Evolutionary conservation across 2,329 filamentous ascomycete species (phyloP).

Genomic region (Lachnellula cervina): DNA sequence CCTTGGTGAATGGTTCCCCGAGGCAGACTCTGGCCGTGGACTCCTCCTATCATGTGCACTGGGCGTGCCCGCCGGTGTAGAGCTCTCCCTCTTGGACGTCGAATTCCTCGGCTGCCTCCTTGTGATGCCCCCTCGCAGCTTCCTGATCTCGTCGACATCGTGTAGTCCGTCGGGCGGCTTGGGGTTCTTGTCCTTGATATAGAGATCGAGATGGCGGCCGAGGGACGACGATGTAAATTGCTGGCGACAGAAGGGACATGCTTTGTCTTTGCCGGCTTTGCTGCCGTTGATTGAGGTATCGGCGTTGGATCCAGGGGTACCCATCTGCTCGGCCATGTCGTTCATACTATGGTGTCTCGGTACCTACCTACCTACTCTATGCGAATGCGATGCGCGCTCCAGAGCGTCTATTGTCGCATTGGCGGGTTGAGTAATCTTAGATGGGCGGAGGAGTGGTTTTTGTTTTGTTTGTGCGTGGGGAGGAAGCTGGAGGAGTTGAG

Average conservation of each 20-base stretch:
- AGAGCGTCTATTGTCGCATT: constrained; percentile 23
- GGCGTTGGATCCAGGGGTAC: constrained; percentile 31
- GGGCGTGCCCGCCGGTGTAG: constrained; percentile 53
- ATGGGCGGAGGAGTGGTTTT: neutral
- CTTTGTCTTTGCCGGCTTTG: constrained; percentile 65
- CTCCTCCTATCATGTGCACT: constrained; percentile 34
- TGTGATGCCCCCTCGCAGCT: constrained; percentile 79
- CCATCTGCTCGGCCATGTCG: constrained; percentile 32
- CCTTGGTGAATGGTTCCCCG: constrained; percentile 30
- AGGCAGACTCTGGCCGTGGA: constrained; percentile 30
- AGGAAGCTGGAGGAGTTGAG: neutral
- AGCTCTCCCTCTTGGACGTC: constrained; percentile 46
- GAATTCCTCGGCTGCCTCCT: constrained; percentile 73
- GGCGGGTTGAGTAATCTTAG: neutral
- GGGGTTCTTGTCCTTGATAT: constrained; percentile 90
- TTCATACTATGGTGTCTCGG: neutral
- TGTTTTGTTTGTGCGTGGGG: neutral
- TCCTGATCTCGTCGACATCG: constrained; percentile 82
- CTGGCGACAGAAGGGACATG: constrained; percentile 82
- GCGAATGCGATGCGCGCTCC: constrained; percentile 4
- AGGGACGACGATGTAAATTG: constrained; percentile 91
- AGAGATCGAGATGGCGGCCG: constrained; percentile 88
- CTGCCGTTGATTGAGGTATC: constrained; percentile 30
- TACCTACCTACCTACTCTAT: neutral
- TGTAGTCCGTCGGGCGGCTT: constrained; percentile 83